Base-by-base conservation (phyloP, 306 rosid genomes). In the Vigna hirtella region DNA sequence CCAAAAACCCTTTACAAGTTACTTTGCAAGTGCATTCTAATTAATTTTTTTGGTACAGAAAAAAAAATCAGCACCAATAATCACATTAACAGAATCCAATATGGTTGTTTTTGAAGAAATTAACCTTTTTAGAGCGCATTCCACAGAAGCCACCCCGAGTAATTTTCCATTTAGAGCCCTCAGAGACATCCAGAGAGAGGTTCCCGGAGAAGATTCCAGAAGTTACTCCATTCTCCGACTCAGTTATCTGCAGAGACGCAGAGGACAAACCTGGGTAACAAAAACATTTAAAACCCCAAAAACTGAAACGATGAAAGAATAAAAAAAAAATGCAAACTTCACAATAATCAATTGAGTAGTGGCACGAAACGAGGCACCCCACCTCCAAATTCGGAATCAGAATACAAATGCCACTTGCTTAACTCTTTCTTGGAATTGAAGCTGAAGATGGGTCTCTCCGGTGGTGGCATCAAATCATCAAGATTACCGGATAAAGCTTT, bases 371-470 rank as follows among this genome's bases (percentile, higher is more conserved):
- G 28, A 79, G 0, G 2, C 36, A 43, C 72, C 38, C 36, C 49
- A 81, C 98, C 98, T 87, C 98, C 97, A 73, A 85, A 92, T 82
- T 95, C 98, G 50, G 97, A 89, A 84, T 92, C 98, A 4, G 98
- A 92, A 82, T 92, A 95, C 32, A 95, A 83, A 84, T 95, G 97
- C 98, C 98, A 95, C 79, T 74, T 95, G 78, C 85, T 88, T 34
- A 95, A 66, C 77, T 95, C 98, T 10, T 89, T 83, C 87, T 88
- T 89, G 5, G 98, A 88, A 79, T 87, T 85, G 93, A 95, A 95
- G 69, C 72, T 89, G 87, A 91, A 89, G 76, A 95, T 87, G 52
- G 62, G 80, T 92, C 82, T 95, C 77, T 95, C 98, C 12, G 89
- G 59, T 66, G 98, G 98, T 74, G 97, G 98, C 82, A 93, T 89